Evolutionary conservation across 1,284 basidiomycete genomes (phyloP).

Genomic region (Pseudozyma thailandica): DNA sequence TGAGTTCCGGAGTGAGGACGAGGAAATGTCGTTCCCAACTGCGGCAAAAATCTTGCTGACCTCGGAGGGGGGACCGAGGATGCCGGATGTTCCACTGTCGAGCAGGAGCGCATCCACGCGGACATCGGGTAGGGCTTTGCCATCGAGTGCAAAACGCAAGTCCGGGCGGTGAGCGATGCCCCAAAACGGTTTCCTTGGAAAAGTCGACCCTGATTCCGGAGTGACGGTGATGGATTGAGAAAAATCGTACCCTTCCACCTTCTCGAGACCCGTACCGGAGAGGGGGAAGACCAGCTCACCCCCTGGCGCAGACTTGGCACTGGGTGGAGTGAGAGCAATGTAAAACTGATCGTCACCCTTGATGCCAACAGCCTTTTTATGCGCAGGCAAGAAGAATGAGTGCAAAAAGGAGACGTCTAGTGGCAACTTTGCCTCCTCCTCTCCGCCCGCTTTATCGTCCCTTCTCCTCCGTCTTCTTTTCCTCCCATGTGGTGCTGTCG

Average conservation of each 20-base stretch:
- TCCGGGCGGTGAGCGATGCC: slow-evolving; percentile 34
- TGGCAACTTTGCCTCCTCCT: no score
- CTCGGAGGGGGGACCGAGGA: slow-evolving; percentile 27
- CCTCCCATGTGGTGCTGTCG: no score
- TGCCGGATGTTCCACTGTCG: slow-evolving; percentile 32
- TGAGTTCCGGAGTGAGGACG: background rate
- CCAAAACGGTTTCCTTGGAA: slow-evolving; percentile 22
- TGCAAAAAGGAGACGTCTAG: slow-evolving; percentile 24
- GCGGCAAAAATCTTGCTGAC: slow-evolving; percentile 25
- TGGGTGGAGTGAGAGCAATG: slow-evolving; percentile 4
- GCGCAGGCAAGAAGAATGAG: slow-evolving; percentile 8
- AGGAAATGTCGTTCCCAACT: background rate
- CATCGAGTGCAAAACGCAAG: slow-evolving; percentile 15
- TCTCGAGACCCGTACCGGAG: slow-evolving; percentile 9
- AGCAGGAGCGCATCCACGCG: slow-evolving; percentile 28
- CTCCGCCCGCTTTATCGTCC: background rate
- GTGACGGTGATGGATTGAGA: slow-evolving; percentile 5
- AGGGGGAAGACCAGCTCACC: slow-evolving; percentile 37
- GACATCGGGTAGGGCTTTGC: background rate
- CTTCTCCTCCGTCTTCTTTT: background rate
- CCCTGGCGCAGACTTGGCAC: background rate
- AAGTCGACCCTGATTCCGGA: slow-evolving; percentile 15
- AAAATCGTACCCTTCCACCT: slow-evolving; percentile 1
- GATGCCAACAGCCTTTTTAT: slow-evolving; percentile 14
- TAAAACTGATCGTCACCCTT: slow-evolving; percentile 24